Evolutionary conservation across 2,329 filamentous ascomycete genomes (phyloP).

Genomic region (Aspergillus fructus): DNA sequence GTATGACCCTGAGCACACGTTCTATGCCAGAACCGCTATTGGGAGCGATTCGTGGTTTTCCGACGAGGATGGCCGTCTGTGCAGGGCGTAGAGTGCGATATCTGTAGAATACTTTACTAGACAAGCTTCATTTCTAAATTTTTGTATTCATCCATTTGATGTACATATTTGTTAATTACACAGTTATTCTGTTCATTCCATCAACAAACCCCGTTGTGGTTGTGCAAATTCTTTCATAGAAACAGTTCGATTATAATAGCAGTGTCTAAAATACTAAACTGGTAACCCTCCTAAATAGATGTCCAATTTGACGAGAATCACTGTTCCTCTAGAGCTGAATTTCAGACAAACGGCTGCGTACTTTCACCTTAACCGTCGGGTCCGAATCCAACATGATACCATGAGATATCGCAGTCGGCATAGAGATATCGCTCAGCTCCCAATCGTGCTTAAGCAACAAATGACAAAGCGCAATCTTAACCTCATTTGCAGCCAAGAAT

Average conservation of each 20-base stretch:
- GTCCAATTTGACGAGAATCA: neutral
- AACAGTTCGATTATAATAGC: no score
- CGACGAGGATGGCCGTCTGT: neutral
- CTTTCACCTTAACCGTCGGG: neutral
- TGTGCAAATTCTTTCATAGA: no score
- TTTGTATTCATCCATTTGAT: neutral
- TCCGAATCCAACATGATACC: neutral
- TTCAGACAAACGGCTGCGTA: neutral
- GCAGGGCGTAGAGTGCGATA: neutral
- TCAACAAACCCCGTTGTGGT: no score
- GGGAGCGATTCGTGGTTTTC: neutral
- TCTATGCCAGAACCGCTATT: neutral
- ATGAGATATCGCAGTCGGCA: neutral
- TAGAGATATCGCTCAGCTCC: neutral
- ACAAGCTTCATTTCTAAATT: neutral
- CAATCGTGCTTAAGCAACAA: neutral
- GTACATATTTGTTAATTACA: neutral
- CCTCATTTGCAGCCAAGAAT: neutral
- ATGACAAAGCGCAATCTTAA: neutral
- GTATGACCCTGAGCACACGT: neutral
- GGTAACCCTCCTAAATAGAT: neutral
- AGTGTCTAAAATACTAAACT: no score
- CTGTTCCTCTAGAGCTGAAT: neutral
- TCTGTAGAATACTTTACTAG: neutral
- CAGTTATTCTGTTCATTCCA: no score